These are phyloP conservation scores for Teunomyces kruisii DNA, from an alignment of 805 yeast genomes.

Conservation along the genomic window DNA sequence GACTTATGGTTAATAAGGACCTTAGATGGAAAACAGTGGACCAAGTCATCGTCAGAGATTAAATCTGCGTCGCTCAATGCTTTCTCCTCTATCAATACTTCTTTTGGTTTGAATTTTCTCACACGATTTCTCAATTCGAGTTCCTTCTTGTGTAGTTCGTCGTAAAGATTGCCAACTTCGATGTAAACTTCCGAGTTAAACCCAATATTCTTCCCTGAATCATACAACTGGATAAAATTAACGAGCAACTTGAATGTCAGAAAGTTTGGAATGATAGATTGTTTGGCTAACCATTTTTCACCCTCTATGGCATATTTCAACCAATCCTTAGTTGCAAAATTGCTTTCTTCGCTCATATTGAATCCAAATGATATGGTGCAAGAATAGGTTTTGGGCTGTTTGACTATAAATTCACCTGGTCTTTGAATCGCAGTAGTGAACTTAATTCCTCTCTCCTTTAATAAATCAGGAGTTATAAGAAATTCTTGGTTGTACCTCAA, in stretches of 20 bases:
- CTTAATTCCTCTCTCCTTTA: constrained; percentile 49
- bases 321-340: constrained; percentile 62
- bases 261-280: constrained; percentile 51
- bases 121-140: constrained; percentile 39
- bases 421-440: constrained; percentile 51
- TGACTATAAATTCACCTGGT: constrained; percentile 61
- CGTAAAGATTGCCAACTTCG: constrained; percentile 32
- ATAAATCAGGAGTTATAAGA: constrained; percentile 48
- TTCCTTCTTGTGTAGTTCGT: constrained; percentile 41
- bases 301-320: constrained; percentile 47
- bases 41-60: constrained; percentile 55
- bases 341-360: constrained; percentile 53
- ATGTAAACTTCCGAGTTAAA: constrained; percentile 37
- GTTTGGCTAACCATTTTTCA: constrained; percentile 50
- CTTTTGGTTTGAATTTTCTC: constrained; percentile 29
- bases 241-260: constrained; percentile 49
- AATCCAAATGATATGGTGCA: constrained; percentile 55
- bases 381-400: constrained; percentile 56
- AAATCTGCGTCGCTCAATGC: constrained; percentile 31
- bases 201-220: constrained; percentile 25
- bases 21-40: constrained; percentile 54
- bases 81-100: constrained; percentile 33
- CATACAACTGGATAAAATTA: constrained; percentile 46
- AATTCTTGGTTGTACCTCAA: constrained; percentile 40
- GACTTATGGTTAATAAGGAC: constrained; percentile 38